Conservation (phyloP, 2,329 filamentous ascomycete species). For the Chrysosporium keratinophilum region DNA sequence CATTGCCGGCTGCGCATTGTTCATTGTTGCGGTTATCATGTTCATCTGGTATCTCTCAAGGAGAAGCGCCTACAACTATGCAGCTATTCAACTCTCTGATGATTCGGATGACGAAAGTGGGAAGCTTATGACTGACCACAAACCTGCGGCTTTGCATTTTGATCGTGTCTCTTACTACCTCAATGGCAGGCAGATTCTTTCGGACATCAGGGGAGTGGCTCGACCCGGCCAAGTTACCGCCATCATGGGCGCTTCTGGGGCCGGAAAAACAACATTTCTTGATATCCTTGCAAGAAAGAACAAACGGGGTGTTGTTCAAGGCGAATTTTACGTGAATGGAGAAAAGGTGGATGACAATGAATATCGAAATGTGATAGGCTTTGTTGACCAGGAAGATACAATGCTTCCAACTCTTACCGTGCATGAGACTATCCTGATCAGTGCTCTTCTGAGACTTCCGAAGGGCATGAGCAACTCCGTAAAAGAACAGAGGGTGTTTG, state of each 20-base stretch:
- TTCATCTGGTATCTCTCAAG: conserved; percentile 79
- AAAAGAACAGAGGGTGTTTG: conserved; percentile 85
- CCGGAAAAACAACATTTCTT: conserved; percentile 92
- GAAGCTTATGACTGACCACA: conserved; percentile 84
- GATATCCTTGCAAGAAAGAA: conserved; percentile 96
- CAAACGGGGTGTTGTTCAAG: conserved; percentile 68
- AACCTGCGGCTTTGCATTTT: conserved; percentile 78
- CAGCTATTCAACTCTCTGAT: conserved; percentile 65
- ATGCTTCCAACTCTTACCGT: conserved; percentile 93
- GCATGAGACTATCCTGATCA: conserved; percentile 93
- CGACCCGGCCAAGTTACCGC: conserved; percentile 90
- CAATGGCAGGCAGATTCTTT: conserved; percentile 78
- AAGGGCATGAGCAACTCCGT: conserved; percentile 74
- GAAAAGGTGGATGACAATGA: conserved; percentile 76
- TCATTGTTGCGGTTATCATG: conserved; percentile 78
- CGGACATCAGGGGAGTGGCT: conserved; percentile 71
- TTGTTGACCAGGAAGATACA: conserved; percentile 96
- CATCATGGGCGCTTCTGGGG: conserved; percentile 96
- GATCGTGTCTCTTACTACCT: conserved; percentile 77
- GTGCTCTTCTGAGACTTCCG: conserved; percentile 81
- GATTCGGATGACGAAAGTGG: conserved; percentile 80
- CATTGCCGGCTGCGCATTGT: conserved; percentile 75
- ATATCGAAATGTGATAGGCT: conserved; percentile 86
- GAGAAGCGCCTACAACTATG: conserved; percentile 53
- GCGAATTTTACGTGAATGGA: conserved; percentile 86